phyloP scores from a whole-genome alignment of 305 asterid genomes.

The Nicotiana rustica region DNA sequence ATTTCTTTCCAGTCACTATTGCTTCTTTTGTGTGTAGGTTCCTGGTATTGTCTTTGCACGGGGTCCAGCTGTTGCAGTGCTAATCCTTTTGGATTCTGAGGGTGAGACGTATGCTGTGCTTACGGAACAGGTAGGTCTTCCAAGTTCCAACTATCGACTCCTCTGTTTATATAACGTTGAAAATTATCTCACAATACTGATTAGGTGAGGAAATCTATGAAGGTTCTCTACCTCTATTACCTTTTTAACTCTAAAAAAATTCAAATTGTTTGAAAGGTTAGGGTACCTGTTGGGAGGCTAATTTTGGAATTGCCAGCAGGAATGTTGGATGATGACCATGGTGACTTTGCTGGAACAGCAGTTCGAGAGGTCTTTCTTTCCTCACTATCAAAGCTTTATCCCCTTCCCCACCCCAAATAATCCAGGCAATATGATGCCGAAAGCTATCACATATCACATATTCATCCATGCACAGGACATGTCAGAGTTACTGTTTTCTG shows the following conservation, averaged over 20 bases:
- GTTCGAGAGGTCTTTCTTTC: constrained; percentile 80
- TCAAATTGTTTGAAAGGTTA: constrained; percentile 60
- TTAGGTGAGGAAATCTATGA: constrained; percentile 17
- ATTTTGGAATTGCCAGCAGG: constrained; percentile 94
- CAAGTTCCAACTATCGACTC: neutral
- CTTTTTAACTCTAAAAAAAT: constrained; percentile 37
- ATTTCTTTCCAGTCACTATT: neutral
- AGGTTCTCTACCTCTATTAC: neutral
- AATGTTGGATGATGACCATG: constrained; percentile 89
- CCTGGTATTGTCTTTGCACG: constrained; percentile 95
- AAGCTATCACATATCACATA: neutral
- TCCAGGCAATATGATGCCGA: neutral
- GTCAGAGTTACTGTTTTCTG: neutral
- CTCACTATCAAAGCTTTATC: constrained; percentile 32
- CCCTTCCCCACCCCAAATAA: neutral
- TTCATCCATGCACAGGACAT: neutral
- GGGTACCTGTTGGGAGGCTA: constrained; percentile 97
- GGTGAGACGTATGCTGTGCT: constrained; percentile 89
- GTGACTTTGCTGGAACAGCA: constrained; percentile 92
- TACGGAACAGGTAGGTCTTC: constrained; percentile 77
- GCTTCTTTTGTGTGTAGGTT: constrained; percentile 54
- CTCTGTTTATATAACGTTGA: neutral
- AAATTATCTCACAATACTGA: constrained; percentile 3
- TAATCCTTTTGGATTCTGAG: constrained; percentile 82
- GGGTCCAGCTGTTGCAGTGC: constrained; percentile 95